Conservation (phyloP, 2,329 filamentous ascomycete species). For the Hypoxylon sp. region DNA sequence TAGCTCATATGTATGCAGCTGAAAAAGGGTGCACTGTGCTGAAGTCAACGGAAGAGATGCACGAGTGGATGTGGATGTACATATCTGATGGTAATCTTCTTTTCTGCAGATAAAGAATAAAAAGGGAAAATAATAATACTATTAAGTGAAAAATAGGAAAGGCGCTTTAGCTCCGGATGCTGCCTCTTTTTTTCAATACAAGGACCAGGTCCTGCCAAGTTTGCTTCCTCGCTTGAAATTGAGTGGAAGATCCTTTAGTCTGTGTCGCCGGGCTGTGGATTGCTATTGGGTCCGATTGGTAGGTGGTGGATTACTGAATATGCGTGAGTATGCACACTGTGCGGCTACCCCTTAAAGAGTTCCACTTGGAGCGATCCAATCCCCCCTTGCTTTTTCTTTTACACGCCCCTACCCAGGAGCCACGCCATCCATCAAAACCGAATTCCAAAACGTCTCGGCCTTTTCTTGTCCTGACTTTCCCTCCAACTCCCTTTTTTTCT, state of each 20-base stretch:
- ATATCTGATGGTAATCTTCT: background rate
- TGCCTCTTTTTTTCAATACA: conserved; percentile 11
- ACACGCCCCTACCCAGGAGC: conserved; percentile 34
- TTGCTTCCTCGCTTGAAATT: conserved; percentile 34
- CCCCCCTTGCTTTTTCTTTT: conserved; percentile 42
- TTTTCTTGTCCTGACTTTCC: conserved; percentile 47
- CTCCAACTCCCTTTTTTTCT: conserved; percentile 36
- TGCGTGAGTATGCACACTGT: conserved; percentile 19
- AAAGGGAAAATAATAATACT: conserved; percentile 1
- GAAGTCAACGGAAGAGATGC: conserved; percentile 8
- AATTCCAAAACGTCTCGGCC: conserved; percentile 50
- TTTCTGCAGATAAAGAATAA: background rate
- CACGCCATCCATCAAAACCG: conserved; percentile 44
- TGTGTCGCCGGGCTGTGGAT: conserved; percentile 17
- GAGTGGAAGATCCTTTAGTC: conserved; percentile 31
- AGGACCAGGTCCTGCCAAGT: conserved; percentile 21
- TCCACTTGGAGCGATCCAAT: conserved; percentile 11
- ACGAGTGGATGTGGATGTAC: conserved; percentile 2
- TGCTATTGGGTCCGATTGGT: conserved; percentile 17
- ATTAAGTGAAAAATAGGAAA: background rate
- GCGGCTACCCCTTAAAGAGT: conserved; percentile 38
- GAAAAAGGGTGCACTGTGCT: conserved; percentile 20
- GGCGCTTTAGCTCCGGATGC: conserved; percentile 24
- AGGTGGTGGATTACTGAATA: conserved; percentile 12
- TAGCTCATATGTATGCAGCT: too few species aligned